Evolutionary conservation across 495 filamentous ascomycete species (phyloP), one percentile per base, ranked within the genome.

Genomic region (Penicillium odoratum): DNA sequence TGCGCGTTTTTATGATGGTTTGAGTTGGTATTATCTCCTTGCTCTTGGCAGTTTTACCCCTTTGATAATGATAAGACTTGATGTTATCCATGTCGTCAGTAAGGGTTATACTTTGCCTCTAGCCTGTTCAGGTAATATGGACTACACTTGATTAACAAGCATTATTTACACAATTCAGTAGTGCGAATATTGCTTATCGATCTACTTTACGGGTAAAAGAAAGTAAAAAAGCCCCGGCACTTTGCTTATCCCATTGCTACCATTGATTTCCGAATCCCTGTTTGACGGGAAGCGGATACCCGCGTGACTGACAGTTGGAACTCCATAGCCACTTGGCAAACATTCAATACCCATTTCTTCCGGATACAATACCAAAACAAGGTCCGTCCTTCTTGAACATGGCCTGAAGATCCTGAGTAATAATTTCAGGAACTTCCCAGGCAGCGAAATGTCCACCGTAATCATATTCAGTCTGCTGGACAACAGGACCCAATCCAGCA

Each of bases 381-480:
- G 64, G 67, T 7, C 77, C 78, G 15, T 60, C 68, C 58, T 69
- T 75, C 7, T 75, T 72, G 67, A 85, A 85, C 82, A 88, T 87
- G 29, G 58, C 66, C 55, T 68, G 70, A 51, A 90, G 59, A 73
- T 90, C 86, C 0, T 56, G 66, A 0, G 75, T 80, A 5, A 88
- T 66, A n/a, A 57, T 61, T 8, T 84, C 72, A 4, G 87, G 84
- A 26, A 63, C 58, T 58, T 89, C 86, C 62, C 75, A 81, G 2
- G 85, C 80, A 2, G 83, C 81, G 67, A 89, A 89, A 67, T 90
- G 87, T 0, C 87, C 86, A 2, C 87, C 86, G 3, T 60, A 56
- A 0, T 73, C 62, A 67, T 87, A 71, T 29, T 74, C 60, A n/a
- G 65, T 76, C 65, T 85, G 81, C 43, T 72, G 79, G 3, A 86